Conservation (phyloP, 2,329 filamentous ascomycete species). For the Colletotrichum chlorophyti region DNA sequence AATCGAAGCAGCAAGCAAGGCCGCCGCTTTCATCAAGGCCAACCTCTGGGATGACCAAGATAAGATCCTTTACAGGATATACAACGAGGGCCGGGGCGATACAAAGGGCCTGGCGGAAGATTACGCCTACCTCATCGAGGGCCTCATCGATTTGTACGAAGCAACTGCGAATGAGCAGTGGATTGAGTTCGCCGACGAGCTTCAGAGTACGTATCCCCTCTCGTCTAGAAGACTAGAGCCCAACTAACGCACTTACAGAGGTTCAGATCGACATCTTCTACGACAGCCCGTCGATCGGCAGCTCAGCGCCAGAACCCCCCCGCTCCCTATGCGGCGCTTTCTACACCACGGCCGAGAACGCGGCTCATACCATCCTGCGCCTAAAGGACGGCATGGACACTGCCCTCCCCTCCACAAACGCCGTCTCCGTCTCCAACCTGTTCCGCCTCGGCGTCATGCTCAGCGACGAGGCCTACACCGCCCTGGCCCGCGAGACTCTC, state of each 20-base stretch:
- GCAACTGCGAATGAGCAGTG: constrained; percentile 78
- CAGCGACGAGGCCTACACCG: constrained; percentile 67
- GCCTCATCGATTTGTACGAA: constrained; percentile 84
- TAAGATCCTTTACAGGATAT: constrained; percentile 75
- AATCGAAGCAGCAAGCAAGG: constrained; percentile 68
- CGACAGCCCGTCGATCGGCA: constrained; percentile 55
- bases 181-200: constrained; percentile 79
- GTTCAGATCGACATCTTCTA: constrained; percentile 81
- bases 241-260: constrained; percentile 49
- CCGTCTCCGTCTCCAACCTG: constrained; percentile 85
- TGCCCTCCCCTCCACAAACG: constrained; percentile 88
- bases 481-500: constrained; percentile 75
- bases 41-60: constrained; percentile 73
- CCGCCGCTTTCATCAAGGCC: constrained; percentile 74
- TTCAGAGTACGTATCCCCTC: constrained; percentile 68
- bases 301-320: constrained; percentile 40
- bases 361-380: constrained; percentile 78
- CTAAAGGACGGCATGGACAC: constrained; percentile 97
- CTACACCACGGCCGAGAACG: constrained; percentile 71
- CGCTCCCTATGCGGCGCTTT: constrained; percentile 65
- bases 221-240: constrained; percentile 14
- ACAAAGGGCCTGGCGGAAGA: constrained; percentile 88
- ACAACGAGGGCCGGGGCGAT: constrained; percentile 68
- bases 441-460: constrained; percentile 78
- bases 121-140: constrained; percentile 87